These are phyloP conservation scores for Pichia nanzhaoensis DNA, from an alignment of 805 yeast species.

Conservation along the genomic window DNA sequence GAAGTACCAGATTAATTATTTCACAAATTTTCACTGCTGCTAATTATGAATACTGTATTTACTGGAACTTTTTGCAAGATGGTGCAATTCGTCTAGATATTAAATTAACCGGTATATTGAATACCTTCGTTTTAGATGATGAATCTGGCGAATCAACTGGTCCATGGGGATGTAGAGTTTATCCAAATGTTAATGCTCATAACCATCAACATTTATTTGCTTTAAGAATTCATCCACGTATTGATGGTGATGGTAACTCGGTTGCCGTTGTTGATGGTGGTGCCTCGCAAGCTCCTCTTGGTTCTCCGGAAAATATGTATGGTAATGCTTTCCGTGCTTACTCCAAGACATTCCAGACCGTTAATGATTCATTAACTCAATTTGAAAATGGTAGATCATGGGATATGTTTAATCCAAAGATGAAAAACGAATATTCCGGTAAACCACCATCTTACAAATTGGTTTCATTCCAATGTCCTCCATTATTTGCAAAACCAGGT, in stretches of 20 bases:
- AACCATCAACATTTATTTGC: constrained; percentile 83
- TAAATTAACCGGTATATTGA: constrained; percentile 76
- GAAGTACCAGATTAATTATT: constrained; percentile 66
- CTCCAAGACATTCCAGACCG: constrained; percentile 61
- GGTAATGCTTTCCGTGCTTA: constrained; percentile 72
- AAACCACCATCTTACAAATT: constrained; percentile 72
- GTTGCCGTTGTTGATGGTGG: constrained; percentile 61
- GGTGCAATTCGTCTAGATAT: constrained; percentile 76
- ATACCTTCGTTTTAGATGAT: constrained; percentile 59
- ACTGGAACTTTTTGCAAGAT: constrained; percentile 79
- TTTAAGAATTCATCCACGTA: constrained; percentile 70
- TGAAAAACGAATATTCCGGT: constrained; percentile 60
- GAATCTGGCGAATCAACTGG: constrained; percentile 59
- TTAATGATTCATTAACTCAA: constrained; percentile 57
- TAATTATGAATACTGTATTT: constrained; percentile 77
- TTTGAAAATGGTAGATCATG: constrained; percentile 64
- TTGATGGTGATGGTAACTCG: constrained; percentile 76
- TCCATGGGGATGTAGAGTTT: constrained; percentile 77
- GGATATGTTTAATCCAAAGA: constrained; percentile 71
- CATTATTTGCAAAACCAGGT: constrained; percentile 65
- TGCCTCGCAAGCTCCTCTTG: constrained; percentile 52
- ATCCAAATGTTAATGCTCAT: constrained; percentile 77
- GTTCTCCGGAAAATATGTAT: constrained; percentile 63
- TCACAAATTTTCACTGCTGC: constrained; percentile 85
- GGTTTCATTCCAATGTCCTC: constrained; percentile 69